Base-by-base conservation (phyloP, 2,329 filamentous ascomycete genomes). In the Elsinoe australis region DNA sequence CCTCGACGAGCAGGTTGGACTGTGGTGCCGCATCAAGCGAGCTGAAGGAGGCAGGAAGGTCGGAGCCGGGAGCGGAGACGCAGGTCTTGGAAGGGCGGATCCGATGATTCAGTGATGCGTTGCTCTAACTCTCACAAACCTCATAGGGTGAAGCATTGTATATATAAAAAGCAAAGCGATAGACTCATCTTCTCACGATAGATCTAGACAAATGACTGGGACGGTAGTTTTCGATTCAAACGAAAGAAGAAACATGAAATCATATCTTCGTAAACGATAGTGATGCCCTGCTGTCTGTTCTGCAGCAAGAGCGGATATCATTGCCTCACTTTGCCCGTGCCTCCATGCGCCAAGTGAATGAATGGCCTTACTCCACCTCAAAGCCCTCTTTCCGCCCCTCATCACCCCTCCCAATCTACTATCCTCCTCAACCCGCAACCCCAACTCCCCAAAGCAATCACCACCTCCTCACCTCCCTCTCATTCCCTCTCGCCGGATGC, bases 21-120 rank as follows among this genome's bases (percentile, higher is more conserved):
- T 95, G 63, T 90, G 80, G 71, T 95, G 88, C 68, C 79, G 92
- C 49, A 89, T 98, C 29, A 98, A 98, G 80, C 75, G 92, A 56
- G 85, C 85, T 63, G 78, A 90, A 58, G 88, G 89, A 18, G 79
- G 80, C 5, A 67, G 78, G 50, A 72, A 76, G 53, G 78, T 83
- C 42, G 78, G 71, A 14, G 61, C 64, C 49, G 65, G 73, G 71
- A 60, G 65, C 61, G 64, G 69, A 59, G 55, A 75, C 61, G 72
- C 74, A 54, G 45, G 45, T 6, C 54, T 73, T 49, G 71, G 70
- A 8, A 48, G 22, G 24, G 45, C 32, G 19, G 45, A 48, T 21
- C 45, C 45, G 19, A 48, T 48, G 45, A 36, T 48, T 10, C 45
- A 48, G 34, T 48, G 24, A 24, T 28, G 6, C n/a, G n/a, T n/a